phyloP scores from a whole-genome alignment of 257 asterid genomes.

The Ligustrum vulgare region DNA sequence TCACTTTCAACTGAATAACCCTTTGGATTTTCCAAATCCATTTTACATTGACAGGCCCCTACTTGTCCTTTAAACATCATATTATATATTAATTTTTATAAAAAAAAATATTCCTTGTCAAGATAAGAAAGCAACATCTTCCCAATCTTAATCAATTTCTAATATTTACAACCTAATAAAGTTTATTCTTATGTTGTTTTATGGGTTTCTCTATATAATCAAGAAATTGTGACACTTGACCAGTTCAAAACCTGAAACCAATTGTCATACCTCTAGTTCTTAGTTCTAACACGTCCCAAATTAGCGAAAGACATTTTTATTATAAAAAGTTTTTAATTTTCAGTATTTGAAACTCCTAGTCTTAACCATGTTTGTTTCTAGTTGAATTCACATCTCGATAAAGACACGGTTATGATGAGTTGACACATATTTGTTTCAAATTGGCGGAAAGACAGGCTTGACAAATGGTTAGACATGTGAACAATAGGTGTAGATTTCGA shows the following conservation, averaged over 20 bases:
- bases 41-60: slow-evolving; percentile 2
- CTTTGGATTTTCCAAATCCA: background rate
- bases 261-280: background rate
- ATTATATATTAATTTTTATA: background rate
- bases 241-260: background rate
- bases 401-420: no score
- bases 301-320: background rate
- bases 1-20: background rate
- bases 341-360: no score
- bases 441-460: no score
- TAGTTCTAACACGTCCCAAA: background rate
- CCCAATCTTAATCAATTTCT: background rate
- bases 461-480: no score
- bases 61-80: background rate
- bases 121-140: slow-evolving; percentile 3
- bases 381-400: no score
- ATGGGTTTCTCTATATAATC: background rate
- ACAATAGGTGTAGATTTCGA: no score
- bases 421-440: no score
- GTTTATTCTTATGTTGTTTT: background rate
- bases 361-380: no score
- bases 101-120: background rate
- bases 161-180: background rate
- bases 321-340: no score
- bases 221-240: background rate